These are phyloP conservation scores for Kernera saxatilis DNA, from an alignment of 345 rosid species.

Conservation along the genomic window DNA sequence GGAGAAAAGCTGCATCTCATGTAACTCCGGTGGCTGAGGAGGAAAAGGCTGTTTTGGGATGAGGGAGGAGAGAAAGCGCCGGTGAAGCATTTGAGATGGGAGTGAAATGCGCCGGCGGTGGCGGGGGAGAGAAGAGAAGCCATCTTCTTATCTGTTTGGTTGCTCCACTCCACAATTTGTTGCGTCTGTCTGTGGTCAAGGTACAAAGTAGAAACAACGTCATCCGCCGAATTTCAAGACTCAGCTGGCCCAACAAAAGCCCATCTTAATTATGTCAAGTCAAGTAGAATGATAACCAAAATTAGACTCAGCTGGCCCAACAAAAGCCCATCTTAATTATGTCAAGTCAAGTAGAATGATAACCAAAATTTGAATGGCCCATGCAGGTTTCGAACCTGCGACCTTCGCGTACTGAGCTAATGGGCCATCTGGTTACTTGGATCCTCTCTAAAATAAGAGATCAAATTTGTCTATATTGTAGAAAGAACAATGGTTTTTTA, in stretches of 20 bases:
- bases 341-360: no score
- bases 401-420: slow-evolving; percentile 56
- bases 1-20: slow-evolving; percentile 46
- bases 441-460: no score
- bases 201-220: no score
- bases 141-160: slow-evolving; percentile 23
- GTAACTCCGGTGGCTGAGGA: slow-evolving; percentile 3
- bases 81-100: slow-evolving; percentile 17
- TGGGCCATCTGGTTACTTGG: no score
- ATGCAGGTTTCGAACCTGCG: slow-evolving; percentile 30
- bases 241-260: slow-evolving; percentile 27
- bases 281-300: no score
- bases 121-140: slow-evolving; percentile 56
- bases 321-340: neutral
- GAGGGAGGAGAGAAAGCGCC: slow-evolving; percentile 37
- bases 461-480: no score
- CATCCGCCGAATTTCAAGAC: no score
- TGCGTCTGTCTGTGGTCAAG: neutral
- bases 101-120: slow-evolving; percentile 29
- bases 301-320: slow-evolving; percentile 38
- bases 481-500: no score
- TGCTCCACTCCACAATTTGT: neutral
- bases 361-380: no score
- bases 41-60: neutral
- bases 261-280: no score